A percentile compares a stretch with the other conserved stretches of the same genome.
Evolutionary conservation across 202 grass and related monocot genomes (phyloP).

Genomic region (Zoysia matrella): DNA sequence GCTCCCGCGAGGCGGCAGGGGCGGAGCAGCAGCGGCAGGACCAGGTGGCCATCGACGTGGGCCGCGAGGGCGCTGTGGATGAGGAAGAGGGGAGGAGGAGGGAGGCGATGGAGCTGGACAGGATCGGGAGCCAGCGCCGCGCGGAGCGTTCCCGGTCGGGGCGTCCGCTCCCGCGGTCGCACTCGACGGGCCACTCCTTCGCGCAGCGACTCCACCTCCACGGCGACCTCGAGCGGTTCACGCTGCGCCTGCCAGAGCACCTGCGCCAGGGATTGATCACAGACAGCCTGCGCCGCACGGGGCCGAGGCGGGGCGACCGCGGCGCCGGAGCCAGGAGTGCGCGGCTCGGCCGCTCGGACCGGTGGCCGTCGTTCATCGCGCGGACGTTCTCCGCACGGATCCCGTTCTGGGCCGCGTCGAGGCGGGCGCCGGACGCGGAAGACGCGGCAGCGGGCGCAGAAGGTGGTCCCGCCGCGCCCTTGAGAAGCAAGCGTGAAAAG

Average conservation of each 20-base stretch:
- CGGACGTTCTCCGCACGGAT: slow-evolving; percentile 63
- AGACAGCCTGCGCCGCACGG: slow-evolving; percentile 51
- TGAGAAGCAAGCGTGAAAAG: slow-evolving; percentile 50
- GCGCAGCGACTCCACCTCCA: slow-evolving; percentile 44
- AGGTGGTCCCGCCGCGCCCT: neutral
- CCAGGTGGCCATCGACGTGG: slow-evolving; percentile 47
- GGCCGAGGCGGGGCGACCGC: neutral
- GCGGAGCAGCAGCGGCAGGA: neutral
- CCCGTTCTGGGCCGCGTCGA: slow-evolving; percentile 54
- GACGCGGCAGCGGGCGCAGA: neutral
- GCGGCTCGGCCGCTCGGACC: slow-evolving; percentile 57
- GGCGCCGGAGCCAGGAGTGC: slow-evolving; percentile 44
- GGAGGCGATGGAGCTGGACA: slow-evolving; percentile 63
- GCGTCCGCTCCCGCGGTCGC: slow-evolving; percentile 58
- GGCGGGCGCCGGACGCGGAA: slow-evolving; percentile 41
- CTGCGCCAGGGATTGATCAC: slow-evolving; percentile 62
- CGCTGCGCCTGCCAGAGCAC: slow-evolving; percentile 81
- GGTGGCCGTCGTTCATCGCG: slow-evolving; percentile 72
- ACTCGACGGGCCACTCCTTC: slow-evolving; percentile 85
- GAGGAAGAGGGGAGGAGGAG: slow-evolving; percentile 12
- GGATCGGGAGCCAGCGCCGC: slow-evolving; percentile 72
- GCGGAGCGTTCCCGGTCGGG: slow-evolving; percentile 57
- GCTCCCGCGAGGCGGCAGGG: neutral
- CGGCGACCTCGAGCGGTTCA: slow-evolving; percentile 73
- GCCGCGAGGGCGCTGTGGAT: neutral